Evolutionary conservation across 2,329 filamentous ascomycete genomes (phyloP).

Genomic region (Colletotrichum sp.): DNA sequence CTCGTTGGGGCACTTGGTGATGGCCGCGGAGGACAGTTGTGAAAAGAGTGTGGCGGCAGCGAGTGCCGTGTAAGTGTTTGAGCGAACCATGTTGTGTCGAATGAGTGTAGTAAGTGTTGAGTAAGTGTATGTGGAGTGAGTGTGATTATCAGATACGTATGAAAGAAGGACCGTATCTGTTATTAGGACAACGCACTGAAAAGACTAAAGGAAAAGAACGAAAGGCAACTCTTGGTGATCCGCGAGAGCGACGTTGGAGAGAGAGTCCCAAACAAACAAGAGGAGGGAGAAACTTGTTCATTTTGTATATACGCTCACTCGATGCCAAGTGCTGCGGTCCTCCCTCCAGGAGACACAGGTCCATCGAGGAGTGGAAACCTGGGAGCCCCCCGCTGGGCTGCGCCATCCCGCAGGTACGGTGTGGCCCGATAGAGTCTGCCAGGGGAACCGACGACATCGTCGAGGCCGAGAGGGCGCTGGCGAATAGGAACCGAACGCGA

Average conservation of each 20-base stretch:
- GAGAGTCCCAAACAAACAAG: neutral
- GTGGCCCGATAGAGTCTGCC: neutral
- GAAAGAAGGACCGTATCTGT: neutral
- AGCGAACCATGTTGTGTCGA: conserved; percentile 2
- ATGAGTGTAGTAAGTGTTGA: neutral
- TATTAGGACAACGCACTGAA: neutral
- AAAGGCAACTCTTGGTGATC: neutral
- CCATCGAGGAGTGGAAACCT: neutral
- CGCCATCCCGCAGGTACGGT: neutral
- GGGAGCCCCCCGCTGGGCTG: neutral
- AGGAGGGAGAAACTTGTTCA: neutral
- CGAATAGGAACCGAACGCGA: neutral
- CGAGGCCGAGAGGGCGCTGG: neutral
- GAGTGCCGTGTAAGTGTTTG: conserved; percentile 1
- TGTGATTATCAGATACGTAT: neutral
- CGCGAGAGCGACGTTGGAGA: neutral
- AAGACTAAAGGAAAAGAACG: neutral
- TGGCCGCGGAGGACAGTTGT: conserved; percentile 9
- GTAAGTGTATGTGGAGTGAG: neutral
- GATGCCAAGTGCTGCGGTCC: neutral
- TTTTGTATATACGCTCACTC: neutral
- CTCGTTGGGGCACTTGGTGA: conserved; percentile 14
- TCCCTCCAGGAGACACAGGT: neutral
- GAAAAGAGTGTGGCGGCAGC: conserved; percentile 13
- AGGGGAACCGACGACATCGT: neutral